phyloP scores from a whole-genome alignment of 169 alveolate genomes.

The Babesia caballi region DNA sequence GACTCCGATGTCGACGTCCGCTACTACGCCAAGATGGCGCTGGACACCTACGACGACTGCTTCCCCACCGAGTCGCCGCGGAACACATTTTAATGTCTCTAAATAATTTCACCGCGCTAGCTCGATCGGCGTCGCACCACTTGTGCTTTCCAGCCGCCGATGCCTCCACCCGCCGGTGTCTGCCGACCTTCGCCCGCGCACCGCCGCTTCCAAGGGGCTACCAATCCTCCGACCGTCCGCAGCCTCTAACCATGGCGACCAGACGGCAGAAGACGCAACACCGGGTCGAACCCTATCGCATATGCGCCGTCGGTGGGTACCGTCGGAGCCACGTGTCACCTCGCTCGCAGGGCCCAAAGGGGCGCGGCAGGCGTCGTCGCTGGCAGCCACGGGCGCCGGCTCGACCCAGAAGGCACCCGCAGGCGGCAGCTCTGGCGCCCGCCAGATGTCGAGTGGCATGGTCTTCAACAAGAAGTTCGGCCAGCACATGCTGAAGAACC shows the following conservation, averaged over 20 bases:
- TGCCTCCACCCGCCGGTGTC: background rate
- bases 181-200: background rate
- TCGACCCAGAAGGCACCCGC: background rate
- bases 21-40: conserved; percentile 55
- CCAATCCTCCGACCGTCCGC: background rate
- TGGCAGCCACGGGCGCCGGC: background rate
- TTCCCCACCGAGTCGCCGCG: conserved; percentile 18
- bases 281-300: conserved; percentile 66
- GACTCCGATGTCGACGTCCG: conserved; percentile 64
- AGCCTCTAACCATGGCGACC: conserved; percentile 38
- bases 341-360: conserved; percentile 23
- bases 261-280: conserved; percentile 37
- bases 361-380: conserved; percentile 10
- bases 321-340: background rate
- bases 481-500: conserved; percentile 97
- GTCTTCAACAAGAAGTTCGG: conserved; percentile 91
- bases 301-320: conserved; percentile 52
- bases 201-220: background rate
- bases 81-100: conserved; percentile 5
- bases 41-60: conserved; percentile 46
- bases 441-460: conserved; percentile 62
- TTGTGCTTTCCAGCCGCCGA: background rate
- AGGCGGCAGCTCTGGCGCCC: conserved; percentile 5
- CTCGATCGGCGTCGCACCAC: background rate
- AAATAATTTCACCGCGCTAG: background rate